phyloP scores from a whole-genome alignment of 331 rosid genomes.

The Spiraea crenata region DNA sequence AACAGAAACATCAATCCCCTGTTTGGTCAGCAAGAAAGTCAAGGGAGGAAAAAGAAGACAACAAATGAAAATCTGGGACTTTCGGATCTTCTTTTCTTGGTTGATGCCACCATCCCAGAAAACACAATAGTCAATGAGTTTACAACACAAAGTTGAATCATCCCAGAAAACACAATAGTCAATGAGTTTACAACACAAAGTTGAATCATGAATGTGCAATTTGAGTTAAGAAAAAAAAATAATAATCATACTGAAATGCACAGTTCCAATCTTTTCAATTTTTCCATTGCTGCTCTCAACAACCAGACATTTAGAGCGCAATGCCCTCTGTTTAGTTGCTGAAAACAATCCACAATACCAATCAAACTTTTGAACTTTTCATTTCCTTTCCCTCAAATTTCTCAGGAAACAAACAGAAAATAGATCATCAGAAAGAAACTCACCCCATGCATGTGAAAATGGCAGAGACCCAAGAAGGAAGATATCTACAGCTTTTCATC shows the following conservation, averaged over 20 bases:
- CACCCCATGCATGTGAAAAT: slow-evolving; percentile 77
- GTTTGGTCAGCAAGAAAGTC: slow-evolving; percentile 41
- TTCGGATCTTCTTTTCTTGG: neutral
- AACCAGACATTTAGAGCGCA: slow-evolving; percentile 9
- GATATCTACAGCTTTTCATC: slow-evolving; percentile 51
- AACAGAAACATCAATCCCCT: slow-evolving; percentile 26
- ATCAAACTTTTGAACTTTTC: slow-evolving; percentile 10
- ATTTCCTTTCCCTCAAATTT: slow-evolving; percentile 14
- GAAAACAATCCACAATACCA: neutral
- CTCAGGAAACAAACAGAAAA: slow-evolving; percentile 25
- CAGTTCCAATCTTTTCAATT: neutral
- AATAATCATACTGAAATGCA: neutral
- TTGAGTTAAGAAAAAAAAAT: slow-evolving; percentile 7
- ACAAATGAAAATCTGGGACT: neutral
- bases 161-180: slow-evolving; percentile 25
- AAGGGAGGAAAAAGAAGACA: slow-evolving; percentile 16
- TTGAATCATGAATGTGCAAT: neutral
- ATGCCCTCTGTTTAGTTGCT: neutral
- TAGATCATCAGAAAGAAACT: slow-evolving; percentile 29
- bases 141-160: neutral
- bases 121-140: slow-evolving; percentile 19
- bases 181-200: slow-evolving; percentile 1
- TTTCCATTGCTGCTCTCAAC: neutral
- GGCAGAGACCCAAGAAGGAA: slow-evolving; percentile 60
- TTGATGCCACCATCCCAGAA: slow-evolving; percentile 27